A percentile compares a stretch with the other conserved stretches of the same genome.
Evolutionary conservation across 306 rosid genomes (phyloP).

Genomic region (Fragaria nilgerrensis): DNA sequence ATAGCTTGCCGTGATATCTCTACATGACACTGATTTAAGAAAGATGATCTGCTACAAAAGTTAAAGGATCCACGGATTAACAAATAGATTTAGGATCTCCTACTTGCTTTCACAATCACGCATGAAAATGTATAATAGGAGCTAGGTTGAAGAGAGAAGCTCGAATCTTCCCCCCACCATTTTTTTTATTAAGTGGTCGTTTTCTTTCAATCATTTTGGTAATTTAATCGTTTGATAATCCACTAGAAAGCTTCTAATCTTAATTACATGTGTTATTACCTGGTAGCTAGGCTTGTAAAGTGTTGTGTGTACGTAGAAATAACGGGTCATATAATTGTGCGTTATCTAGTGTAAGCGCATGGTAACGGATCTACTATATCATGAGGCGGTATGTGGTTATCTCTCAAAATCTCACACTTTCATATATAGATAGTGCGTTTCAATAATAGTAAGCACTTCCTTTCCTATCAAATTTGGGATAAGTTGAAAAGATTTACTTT

Average conservation of each 20-base stretch:
- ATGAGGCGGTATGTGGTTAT: background rate
- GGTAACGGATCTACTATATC: background rate
- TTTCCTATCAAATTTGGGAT: background rate
- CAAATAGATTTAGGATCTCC: background rate
- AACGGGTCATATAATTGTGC: background rate
- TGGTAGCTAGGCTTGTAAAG: background rate
- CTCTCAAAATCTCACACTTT: background rate
- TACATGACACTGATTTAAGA: conserved; percentile 4
- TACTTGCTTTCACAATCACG: conserved; percentile 12
- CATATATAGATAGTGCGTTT: background rate
- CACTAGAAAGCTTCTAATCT: background rate
- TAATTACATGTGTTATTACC: background rate
- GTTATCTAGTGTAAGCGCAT: conserved; percentile 1
- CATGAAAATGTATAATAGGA: background rate
- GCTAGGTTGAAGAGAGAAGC: background rate
- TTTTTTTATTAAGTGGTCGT: background rate
- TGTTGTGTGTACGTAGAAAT: background rate
- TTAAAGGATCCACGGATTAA: background rate
- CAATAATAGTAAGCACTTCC: background rate
- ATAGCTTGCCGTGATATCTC: conserved; percentile 22
- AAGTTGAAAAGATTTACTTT: background rate
- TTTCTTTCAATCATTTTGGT: conserved; percentile 24
- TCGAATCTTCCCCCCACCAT: background rate
- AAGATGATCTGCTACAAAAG: conserved; percentile 1
- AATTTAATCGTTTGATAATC: background rate